Base-by-base conservation (phyloP, 257 asterid genomes). In the Avicennia marina region DNA sequence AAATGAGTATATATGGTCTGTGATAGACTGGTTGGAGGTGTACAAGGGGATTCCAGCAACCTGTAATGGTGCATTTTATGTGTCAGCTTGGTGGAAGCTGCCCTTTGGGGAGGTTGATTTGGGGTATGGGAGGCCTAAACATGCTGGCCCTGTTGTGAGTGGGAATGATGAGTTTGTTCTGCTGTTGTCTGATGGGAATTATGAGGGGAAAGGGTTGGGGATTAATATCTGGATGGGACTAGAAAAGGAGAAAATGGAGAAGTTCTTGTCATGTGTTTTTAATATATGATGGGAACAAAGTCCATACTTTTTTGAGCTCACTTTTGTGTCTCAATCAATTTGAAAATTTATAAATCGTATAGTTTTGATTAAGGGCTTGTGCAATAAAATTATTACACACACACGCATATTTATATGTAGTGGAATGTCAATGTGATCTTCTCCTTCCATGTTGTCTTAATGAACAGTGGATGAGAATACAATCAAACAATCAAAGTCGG, bases 51-150 rank as follows among this genome's bases (percentile, higher is more conserved):
- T 64, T 18, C 78, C 78, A 17, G 70, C 64, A 5, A 71, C 63
- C 20, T 60, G 76, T 44, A 40, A 24, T 26, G 74, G 79, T 3
- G 50, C 45, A 3, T 78, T 68, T 47, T 72, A 65, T 51, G 79
- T 71, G 50, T 71, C 76, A 20, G 76, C 79, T 39, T 74, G 81
- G 79, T 75, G 76, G 77, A 78, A 75, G 43, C 21, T 78, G 63
- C 43, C 64, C 4, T 73, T 77, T 15, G 42, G 27, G 8, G 81
- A 68, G 33, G 60, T 75, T 25, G 79, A 68, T 50, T 60, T 71
- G 12, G 78, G 74, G 19, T 70, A 58, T 46, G 78, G 80, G 32
- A 66, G 60, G 53, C 70, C 78, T 16, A 13, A 45, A 45, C 81
- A 66, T 44, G 72, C 70, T 3, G 81, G 85, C 12, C 85, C 81